Evolutionary conservation across 768 basidiomycete species (phyloP), one percentile per base, ranked within the genome.

Genomic region (Mycena sanguinolenta): DNA sequence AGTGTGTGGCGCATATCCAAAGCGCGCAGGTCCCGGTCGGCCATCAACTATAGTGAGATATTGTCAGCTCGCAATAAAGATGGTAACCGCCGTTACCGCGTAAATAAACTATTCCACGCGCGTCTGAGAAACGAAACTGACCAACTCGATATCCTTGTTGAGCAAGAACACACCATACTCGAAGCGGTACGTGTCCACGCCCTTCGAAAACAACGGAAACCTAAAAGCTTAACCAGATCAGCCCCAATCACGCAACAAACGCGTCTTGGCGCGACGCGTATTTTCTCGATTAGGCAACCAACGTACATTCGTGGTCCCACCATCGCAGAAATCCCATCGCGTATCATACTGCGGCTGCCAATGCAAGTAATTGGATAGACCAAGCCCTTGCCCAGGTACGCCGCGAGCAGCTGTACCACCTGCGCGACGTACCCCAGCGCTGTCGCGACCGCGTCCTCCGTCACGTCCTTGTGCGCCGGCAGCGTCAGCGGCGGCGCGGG

Each of bases 71-170:
- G n/a, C n/a, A n/a, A n/a, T n/a, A n/a, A n/a, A 32, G 57, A 32
- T 36, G 49, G 58, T 53, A 60, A 53, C 32, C 49, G 50, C 32
- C n/a, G n/a, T n/a, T 34, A 49, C 21, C 54, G 54, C 19, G 16
- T n/a, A 36, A 55, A 25, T 36, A 34, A 55, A 49, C 46, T 49
- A 44, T 19, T 17, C 2, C 21, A 44, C n/a, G n/a, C n/a, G n/a
- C n/a, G 21, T 2, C 42, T 44, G 19, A 44, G n/a, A 44, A 44
- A 14, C 17, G 13, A 14, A 19, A 72, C 87, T 70, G 73, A 97
- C 96, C 88, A 96, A 86, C 83, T 99, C 97, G 73, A 99, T 96
- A 80, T 99, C 87, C 81, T 99, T 99, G 84, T 99, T 99, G 36
- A 99, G 85, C 49, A 99, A 82, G 80, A 96, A 99, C 5, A 99